Evolutionary conservation across 1,139 yeast genomes (phyloP), one percentile per base, ranked within the genome.

Genomic region (Hemisphaericaspora xylanilytica): DNA sequence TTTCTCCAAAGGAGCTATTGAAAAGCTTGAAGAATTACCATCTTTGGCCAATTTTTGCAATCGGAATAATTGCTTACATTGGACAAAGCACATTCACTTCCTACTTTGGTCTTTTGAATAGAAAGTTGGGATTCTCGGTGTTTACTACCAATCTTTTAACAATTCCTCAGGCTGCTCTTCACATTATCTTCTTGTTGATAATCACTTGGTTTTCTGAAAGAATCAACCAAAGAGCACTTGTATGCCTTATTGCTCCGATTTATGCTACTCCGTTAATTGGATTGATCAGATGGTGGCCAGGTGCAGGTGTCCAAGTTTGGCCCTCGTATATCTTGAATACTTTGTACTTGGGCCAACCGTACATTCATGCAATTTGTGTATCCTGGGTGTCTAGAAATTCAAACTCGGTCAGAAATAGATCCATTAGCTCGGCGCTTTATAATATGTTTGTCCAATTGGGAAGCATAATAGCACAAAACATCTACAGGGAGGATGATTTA

Each of bases 391-490:
- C 85, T 1, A 59, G 76, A 37, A 81, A 81, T 48, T 70, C 86
- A 10, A 78, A 78, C 46, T 68, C 81, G 21, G 80, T 82, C 17
- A 61, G 80, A 33, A 65, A 77, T 5, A 65, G 89, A 49, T 74
- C 87, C 32, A 35, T 45, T n/a, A 36, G 43, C 30, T 39, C 50
- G 3, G 81, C 89, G 0, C 43, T 81, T 27, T 80, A 79, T 55
- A 83, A 81, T 51, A 80, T 81, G 64, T 67, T 67, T 47, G 80
- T 76, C 1, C 88, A 82, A 55, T 56, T 75, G 1, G 81, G 81
- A 2, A 57, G 63, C 32, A 74, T 81, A 38, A 63, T 73, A 8
- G 62, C 74, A 2, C 62, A 76, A n/a, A 75, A 80, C 48, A 67
- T 81, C 17, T 83, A 81, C 55, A 65, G 80, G 40, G 54, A 58